Evolutionary conservation across 306 rosid species (phyloP).

Genomic region (Senna tora): DNA sequence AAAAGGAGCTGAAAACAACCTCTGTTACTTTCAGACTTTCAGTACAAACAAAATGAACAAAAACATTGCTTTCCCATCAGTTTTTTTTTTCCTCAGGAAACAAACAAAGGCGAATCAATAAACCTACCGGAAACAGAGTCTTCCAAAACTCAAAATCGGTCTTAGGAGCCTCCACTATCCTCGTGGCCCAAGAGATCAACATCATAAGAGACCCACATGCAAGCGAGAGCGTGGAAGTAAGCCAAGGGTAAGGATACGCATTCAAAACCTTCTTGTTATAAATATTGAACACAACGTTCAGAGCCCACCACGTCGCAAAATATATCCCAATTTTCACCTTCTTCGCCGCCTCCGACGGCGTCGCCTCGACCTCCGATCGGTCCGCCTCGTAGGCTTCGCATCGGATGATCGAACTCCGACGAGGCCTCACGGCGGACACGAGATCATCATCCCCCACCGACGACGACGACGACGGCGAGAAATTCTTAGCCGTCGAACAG

Average conservation of each 20-base stretch:
- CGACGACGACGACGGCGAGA: not conserved
- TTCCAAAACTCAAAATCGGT: constrained; percentile 88
- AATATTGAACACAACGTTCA: constrained; percentile 90
- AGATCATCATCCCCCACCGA: constrained; percentile 7
- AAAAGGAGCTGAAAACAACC: constrained; percentile 8
- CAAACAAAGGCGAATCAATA: constrained; percentile 43
- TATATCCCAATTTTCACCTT: constrained; percentile 84
- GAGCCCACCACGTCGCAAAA: constrained; percentile 91
- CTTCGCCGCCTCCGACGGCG: constrained; percentile 66
- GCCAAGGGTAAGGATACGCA: constrained; percentile 92
- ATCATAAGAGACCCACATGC: constrained; percentile 93
- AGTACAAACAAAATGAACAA: constrained; percentile 20
- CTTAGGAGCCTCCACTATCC: constrained; percentile 86
- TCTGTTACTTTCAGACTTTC: too few relatives aligned
- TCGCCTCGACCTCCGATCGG: constrained; percentile 55
- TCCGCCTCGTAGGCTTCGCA: constrained; percentile 66
- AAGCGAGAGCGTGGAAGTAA: constrained; percentile 88
- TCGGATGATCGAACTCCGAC: constrained; percentile 41
- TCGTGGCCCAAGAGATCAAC: constrained; percentile 81
- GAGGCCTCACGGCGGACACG: constrained; percentile 38
- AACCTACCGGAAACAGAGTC: constrained; percentile 85
- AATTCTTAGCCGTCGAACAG: constrained; percentile 37
- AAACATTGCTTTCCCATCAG: constrained; percentile 36
- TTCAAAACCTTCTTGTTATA: constrained; percentile 94
- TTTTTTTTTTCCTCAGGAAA: constrained; percentile 49